phyloP scores from a whole-genome alignment of 257 asterid species.

The Rubia yunnanensis region DNA sequence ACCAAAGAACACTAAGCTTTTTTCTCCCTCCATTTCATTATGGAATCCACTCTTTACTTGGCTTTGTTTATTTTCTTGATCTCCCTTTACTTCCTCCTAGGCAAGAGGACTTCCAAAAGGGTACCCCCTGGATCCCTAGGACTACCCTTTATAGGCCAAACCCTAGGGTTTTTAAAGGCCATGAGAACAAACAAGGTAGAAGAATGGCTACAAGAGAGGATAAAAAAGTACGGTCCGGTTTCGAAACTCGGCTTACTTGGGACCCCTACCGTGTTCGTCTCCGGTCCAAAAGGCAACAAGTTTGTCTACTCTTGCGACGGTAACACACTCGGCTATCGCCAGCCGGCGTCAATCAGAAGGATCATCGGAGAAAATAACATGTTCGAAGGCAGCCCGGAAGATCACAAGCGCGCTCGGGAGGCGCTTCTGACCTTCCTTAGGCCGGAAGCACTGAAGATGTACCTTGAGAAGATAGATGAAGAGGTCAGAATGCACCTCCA shows the following conservation, averaged over 20 bases:
- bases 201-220: too few species aligned
- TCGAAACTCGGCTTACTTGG: conserved; percentile 59
- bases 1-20: too few species aligned
- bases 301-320: conserved; percentile 38
- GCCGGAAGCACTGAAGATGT: conserved; percentile 48
- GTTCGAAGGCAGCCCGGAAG: conserved; percentile 40
- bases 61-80: too few species aligned
- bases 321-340: conserved; percentile 33
- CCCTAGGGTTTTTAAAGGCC: too few species aligned
- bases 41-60: too few species aligned
- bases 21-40: too few species aligned
- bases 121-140: too few species aligned
- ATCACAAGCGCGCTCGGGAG: conserved; percentile 42
- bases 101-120: too few species aligned
- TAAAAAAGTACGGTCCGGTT: conserved; percentile 38
- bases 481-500: conserved; percentile 39
- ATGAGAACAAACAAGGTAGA: too few species aligned
- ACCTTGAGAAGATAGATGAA: conserved; percentile 41
- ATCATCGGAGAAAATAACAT: conserved; percentile 44
- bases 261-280: conserved; percentile 42
- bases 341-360: conserved; percentile 43
- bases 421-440: conserved; percentile 52
- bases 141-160: too few species aligned
- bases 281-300: conserved; percentile 63
- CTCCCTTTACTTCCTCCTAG: too few species aligned